Evolutionary conservation across 495 filamentous ascomycete genomes (phyloP).

Genomic region (Penicillium parvum): DNA sequence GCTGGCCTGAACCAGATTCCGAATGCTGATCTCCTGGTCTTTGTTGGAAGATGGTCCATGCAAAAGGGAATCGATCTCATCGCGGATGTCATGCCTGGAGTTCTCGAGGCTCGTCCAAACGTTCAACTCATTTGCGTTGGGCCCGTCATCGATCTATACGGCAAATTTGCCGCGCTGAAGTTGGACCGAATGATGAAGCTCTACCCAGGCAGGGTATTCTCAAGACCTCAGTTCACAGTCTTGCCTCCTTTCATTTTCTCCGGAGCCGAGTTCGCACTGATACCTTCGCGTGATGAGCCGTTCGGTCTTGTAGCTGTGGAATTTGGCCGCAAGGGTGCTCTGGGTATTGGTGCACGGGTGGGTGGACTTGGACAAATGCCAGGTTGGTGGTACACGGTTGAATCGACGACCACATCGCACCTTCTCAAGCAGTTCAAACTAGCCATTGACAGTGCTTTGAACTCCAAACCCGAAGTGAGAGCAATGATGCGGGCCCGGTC

Average conservation of each 20-base stretch:
- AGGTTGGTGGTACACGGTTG: slow-evolving; percentile 68
- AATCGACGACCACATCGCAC: slow-evolving; percentile 67
- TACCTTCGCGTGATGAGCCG: slow-evolving; percentile 75
- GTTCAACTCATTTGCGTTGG: slow-evolving; percentile 69
- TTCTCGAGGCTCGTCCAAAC: slow-evolving; percentile 63
- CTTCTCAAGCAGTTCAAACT: slow-evolving; percentile 67
- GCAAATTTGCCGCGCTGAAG: slow-evolving; percentile 72
- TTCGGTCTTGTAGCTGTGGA: slow-evolving; percentile 81
- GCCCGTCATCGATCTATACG: slow-evolving; percentile 74
- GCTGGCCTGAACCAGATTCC: slow-evolving; percentile 62
- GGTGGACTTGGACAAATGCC: slow-evolving; percentile 74
- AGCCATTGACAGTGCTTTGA: slow-evolving; percentile 63
- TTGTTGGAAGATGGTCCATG: slow-evolving; percentile 75
- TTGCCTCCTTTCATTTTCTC: slow-evolving; percentile 73
- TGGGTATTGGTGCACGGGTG: slow-evolving; percentile 66
- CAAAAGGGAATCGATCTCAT: slow-evolving; percentile 78
- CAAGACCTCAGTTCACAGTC: slow-evolving; percentile 71
- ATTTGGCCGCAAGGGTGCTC: slow-evolving; percentile 72
- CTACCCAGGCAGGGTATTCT: slow-evolving; percentile 73
- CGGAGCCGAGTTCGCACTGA: slow-evolving; percentile 74
- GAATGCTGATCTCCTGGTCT: slow-evolving; percentile 69
- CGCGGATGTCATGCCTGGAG: slow-evolving; percentile 68
- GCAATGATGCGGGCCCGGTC: slow-evolving; percentile 70
- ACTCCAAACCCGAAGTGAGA: slow-evolving; percentile 53
- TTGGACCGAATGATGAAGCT: slow-evolving; percentile 66